Conservation (phyloP, 805 yeast species). For the Starmerella vitae region DNA sequence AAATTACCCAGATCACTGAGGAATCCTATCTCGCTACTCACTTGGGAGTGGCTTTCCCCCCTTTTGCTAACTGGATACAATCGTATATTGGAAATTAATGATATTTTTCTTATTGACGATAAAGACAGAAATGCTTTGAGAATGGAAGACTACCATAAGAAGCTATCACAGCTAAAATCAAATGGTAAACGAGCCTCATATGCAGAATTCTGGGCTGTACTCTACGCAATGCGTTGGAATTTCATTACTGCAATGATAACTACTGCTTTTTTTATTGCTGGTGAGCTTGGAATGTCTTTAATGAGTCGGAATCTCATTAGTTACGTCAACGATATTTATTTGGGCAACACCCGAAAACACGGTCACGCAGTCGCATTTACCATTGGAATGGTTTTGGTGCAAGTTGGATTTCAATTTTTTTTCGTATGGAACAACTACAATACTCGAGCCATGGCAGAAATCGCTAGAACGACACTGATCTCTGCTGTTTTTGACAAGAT, state of each 20-base stretch:
- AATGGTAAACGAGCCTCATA: conserved; percentile 6
- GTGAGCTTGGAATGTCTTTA: conserved; percentile 20
- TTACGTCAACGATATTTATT: conserved; percentile 14
- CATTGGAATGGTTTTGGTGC: conserved; percentile 49
- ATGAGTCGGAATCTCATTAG: conserved; percentile 19
- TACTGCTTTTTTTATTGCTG: conserved; percentile 13
- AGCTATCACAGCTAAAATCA: conserved; percentile 9
- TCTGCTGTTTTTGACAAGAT: conserved; percentile 59
- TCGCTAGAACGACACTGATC: conserved; percentile 55
- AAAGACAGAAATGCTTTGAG: conserved; percentile 13
- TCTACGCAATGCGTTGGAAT: conserved; percentile 18
- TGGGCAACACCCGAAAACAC: conserved; percentile 7
- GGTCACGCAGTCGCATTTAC: conserved; percentile 66
- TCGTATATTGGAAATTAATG: conserved; percentile 20
- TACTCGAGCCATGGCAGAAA: conserved; percentile 53
- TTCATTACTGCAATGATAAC: conserved; percentile 4
- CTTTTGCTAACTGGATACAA: conserved; percentile 28
- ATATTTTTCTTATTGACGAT: conserved; percentile 16
- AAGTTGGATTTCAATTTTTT: conserved; percentile 35
- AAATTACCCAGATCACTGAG: conserved; percentile 21
- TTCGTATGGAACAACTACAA: conserved; percentile 53
- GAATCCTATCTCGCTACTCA: conserved; percentile 30
- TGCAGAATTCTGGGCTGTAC: conserved; percentile 19
- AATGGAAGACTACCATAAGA: conserved; percentile 13
- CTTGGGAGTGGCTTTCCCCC: conserved; percentile 46